Percentiles rank a stretch among this genome's conserved stretches.
Evolutionary conservation across 352 stramenopile species (phyloP).

Genomic region (Phytophthora lateralis): DNA sequence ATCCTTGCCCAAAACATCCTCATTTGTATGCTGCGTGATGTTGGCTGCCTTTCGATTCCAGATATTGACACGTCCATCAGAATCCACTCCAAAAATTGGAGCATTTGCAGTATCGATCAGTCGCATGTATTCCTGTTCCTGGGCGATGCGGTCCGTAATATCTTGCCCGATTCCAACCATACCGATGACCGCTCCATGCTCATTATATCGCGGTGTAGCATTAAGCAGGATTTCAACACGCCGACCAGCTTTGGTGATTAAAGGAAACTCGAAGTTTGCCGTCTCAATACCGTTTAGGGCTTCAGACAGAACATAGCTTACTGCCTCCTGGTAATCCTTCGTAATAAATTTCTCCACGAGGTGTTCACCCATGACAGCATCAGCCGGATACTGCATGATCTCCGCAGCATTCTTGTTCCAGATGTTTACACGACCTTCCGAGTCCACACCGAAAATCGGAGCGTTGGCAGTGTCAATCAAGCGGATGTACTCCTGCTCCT

Average conservation of each 20-base stretch:
- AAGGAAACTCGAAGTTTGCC: slow-evolving; percentile 71
- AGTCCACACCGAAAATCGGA: slow-evolving; percentile 76
- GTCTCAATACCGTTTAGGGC: slow-evolving; percentile 61
- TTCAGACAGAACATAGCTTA: slow-evolving; percentile 57
- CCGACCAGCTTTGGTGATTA: slow-evolving; percentile 51
- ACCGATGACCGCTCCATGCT: slow-evolving; percentile 50
- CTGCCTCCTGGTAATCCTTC: slow-evolving; percentile 57
- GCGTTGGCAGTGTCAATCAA: slow-evolving; percentile 80
- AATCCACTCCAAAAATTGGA: slow-evolving; percentile 73
- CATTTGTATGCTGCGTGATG: slow-evolving; percentile 61
- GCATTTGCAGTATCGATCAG: slow-evolving; percentile 78
- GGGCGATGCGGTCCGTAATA: slow-evolving; percentile 61
- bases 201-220: slow-evolving; percentile 53
- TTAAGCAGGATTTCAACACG: slow-evolving; percentile 59
- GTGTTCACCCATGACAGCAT: slow-evolving; percentile 66
- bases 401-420: slow-evolving; percentile 73
- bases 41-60: slow-evolving; percentile 67
- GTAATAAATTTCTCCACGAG: slow-evolving; percentile 73
- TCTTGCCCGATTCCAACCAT: slow-evolving; percentile 75
- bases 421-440: slow-evolving; percentile 62
- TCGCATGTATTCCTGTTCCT: slow-evolving; percentile 73
- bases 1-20: slow-evolving; percentile 57
- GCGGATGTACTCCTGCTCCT: slow-evolving; percentile 70
- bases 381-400: slow-evolving; percentile 61
- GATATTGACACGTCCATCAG: slow-evolving; percentile 58